Conservation (phyloP, 148 eudicot genomes). For the Polygonum maritimum region DNA sequence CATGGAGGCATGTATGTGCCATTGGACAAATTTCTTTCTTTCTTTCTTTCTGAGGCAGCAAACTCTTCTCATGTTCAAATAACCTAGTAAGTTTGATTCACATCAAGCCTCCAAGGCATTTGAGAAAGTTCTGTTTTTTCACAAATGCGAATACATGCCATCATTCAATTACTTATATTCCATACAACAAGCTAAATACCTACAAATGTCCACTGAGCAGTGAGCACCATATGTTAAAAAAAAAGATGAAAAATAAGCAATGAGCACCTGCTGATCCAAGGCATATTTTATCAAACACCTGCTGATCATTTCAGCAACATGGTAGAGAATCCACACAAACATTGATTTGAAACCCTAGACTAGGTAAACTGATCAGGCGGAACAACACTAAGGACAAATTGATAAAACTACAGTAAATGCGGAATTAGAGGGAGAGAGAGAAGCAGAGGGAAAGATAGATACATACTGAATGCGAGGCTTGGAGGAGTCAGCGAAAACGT, state of each 20-base stretch:
- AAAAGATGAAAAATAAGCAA: neutral
- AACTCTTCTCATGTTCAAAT: neutral
- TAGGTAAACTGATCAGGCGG: neutral
- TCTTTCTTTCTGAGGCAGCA: neutral
- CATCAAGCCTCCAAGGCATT: neutral
- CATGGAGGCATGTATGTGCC: neutral
- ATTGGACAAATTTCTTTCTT: neutral
- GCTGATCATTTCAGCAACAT: neutral
- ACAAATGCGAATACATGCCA: neutral
- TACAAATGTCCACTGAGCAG: neutral
- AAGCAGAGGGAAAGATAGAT: neutral
- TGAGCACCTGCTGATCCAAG: neutral
- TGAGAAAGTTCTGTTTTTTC: neutral
- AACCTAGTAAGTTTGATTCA: neutral
- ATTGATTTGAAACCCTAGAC: neutral
- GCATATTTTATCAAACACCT: constrained; percentile 4
- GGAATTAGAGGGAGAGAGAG: constrained; percentile 1
- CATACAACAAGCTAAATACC: neutral
- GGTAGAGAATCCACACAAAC: neutral
- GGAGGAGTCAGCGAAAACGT: constrained; percentile 24
- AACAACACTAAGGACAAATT: neutral
- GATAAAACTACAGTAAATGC: neutral
- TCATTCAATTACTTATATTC: neutral
- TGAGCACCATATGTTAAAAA: neutral
- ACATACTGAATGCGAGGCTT: constrained; percentile 50